Conservation (phyloP, 2,329 filamentous ascomycete genomes). For the Pyrenophora tritici-repentis region DNA sequence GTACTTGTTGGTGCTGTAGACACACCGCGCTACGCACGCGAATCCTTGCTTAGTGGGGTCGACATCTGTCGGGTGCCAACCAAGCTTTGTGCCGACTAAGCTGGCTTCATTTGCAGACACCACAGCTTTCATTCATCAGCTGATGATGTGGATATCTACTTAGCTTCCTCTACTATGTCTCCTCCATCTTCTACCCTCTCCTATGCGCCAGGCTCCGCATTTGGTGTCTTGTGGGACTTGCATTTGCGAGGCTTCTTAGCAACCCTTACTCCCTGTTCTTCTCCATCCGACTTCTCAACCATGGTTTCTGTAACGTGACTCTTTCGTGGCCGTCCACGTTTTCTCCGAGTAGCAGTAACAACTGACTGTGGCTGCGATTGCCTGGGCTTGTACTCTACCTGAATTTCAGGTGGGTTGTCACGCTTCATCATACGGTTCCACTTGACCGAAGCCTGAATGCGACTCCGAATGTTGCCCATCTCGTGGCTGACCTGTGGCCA, state of each 20-base stretch:
- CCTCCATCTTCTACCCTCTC: too few species aligned
- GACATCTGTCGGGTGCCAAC: constrained; percentile 7
- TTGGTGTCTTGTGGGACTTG: too few species aligned
- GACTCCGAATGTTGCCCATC: constrained; percentile 66
- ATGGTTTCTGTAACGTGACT: neutral
- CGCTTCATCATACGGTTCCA: constrained; percentile 56
- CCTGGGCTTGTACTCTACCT: constrained; percentile 20
- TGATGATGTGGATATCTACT: neutral
- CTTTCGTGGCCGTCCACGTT: neutral
- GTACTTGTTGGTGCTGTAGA: neutral
- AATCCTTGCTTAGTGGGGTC: neutral
- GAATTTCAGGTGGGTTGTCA: constrained; percentile 9
- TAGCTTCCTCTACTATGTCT: too few species aligned
- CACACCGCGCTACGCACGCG: neutral
- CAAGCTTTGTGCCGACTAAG: constrained; percentile 1
- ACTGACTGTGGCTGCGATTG: neutral
- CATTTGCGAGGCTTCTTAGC: neutral
- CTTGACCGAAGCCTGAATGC: constrained; percentile 70
- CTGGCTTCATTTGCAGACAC: neutral
- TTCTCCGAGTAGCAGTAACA: neutral
- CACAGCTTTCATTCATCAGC: neutral
- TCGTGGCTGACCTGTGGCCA: constrained; percentile 68
- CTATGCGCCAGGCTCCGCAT: too few species aligned
- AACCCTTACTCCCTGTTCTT: neutral
- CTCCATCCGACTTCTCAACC: neutral